Conservation (phyloP, 2,329 filamentous ascomycete species). For the Aquanectria penicillioides region DNA sequence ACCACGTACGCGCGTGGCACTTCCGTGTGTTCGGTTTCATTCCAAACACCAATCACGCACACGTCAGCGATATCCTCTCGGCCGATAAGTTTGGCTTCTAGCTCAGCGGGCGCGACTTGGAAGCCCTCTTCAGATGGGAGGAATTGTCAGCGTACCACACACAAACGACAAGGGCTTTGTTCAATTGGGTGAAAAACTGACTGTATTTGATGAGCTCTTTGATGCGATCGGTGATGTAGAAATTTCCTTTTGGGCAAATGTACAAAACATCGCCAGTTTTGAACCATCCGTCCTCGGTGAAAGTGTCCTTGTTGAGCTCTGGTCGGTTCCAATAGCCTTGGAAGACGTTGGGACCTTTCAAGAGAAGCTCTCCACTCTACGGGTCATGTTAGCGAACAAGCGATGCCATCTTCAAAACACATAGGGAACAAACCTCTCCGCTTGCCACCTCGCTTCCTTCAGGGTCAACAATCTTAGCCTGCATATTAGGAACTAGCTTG, state of each 20-base stretch:
- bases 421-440: conserved; percentile 50
- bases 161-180: not conserved
- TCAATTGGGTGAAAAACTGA: conserved; percentile 43
- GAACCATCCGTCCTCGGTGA: conserved; percentile 85
- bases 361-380: conserved; percentile 74
- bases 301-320: conserved; percentile 74
- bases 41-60: conserved; percentile 71
- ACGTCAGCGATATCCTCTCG: conserved; percentile 63
- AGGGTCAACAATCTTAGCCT: conserved; percentile 80
- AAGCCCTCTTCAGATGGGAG: conserved; percentile 61
- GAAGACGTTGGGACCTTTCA: conserved; percentile 84
- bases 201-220: conserved; percentile 72
- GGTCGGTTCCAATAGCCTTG: conserved; percentile 81
- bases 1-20: conserved; percentile 65
- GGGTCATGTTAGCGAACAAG: not conserved
- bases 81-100: conserved; percentile 61
- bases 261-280: conserved; percentile 90
- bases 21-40: conserved; percentile 71
- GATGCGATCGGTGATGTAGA: conserved; percentile 89
- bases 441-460: conserved; percentile 65
- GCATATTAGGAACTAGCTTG: conserved; percentile 79
- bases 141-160: conserved; percentile 40
- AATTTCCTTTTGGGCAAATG: conserved; percentile 79
- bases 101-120: conserved; percentile 75
- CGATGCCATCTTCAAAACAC: not conserved